phyloP scores from a whole-genome alignment of 2,329 filamentous ascomycete genomes.

The Alternaria brassicae region DNA sequence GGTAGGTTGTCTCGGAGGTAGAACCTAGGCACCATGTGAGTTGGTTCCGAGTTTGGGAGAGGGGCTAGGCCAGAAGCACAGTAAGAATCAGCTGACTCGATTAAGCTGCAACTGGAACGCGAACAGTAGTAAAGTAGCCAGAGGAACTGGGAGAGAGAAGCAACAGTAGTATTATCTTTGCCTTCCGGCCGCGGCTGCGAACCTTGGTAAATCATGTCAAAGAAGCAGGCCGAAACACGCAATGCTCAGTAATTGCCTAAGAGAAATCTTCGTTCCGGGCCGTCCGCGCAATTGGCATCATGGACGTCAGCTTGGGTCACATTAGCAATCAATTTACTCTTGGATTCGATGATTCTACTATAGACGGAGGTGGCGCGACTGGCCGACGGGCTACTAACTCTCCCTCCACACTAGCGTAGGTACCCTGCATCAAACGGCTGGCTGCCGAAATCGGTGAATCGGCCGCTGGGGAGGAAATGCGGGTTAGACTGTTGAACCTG shows the following conservation, averaged over 20 bases:
- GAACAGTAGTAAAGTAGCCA: neutral
- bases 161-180: conserved; percentile 3
- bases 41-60: conserved; percentile 8
- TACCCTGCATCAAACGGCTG: conserved; percentile 11
- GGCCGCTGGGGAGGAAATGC: conserved; percentile 4
- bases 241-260: conserved; percentile 14
- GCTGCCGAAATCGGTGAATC: conserved; percentile 14
- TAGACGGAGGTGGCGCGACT: conserved; percentile 13
- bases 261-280: conserved; percentile 12
- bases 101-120: conserved; percentile 3
- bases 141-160: conserved; percentile 7
- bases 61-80: neutral
- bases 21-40: conserved; percentile 13
- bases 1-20: conserved; percentile 18
- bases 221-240: conserved; percentile 12
- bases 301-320: conserved; percentile 15
- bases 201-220: conserved; percentile 1
- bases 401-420: conserved; percentile 7
- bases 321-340: conserved; percentile 30
- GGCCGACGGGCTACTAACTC: conserved; percentile 19
- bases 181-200: conserved; percentile 17
- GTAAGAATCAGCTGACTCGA: neutral
- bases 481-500: conserved; percentile 5
- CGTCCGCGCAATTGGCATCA: conserved; percentile 15
- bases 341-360: conserved; percentile 21